Evolutionary conservation across 148 eudicot genomes (phyloP), one percentile per base, ranked within the genome.

Genomic region (Pharnaceum exiguum): DNA sequence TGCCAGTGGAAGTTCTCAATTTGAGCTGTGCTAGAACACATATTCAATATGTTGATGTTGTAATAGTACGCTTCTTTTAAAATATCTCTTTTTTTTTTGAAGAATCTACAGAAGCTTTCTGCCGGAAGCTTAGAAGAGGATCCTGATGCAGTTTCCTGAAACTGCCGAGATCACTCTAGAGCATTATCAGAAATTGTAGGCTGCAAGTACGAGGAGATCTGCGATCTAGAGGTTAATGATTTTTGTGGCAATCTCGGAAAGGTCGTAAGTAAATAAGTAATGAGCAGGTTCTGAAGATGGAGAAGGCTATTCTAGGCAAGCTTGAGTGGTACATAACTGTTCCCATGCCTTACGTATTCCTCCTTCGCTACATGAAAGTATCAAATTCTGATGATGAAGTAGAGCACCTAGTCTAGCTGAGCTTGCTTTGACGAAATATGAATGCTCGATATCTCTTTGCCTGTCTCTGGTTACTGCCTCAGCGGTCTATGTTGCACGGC

Each of bases 401-500:
- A n/a, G 9, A 48, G 83, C 18, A 29, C 36, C 17, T 5, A 26
- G 19, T 36, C 62, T 88, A 25, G 86, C 91, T 5, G 99, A 93
- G 72, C 69, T 93, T 51, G 96, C 83, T 0, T 57, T 88, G 46
- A 79, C 85, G 91, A 71, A 71, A 16, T 93, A 93, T 51, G 70
- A 31, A 9, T 57, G 60, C 28, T 71, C 77, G 10, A 57, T 73
- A 25, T 59, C 71, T 2, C 66, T 63, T 60, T 65, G 71, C 33
- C 84, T 95, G 4, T 93, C 99, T 1, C 79, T 85, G 87, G 63
- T 93, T 56, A 89, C 96, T 46, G 99, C 96, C 59, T 74, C 96
- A 1, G 90, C 99, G 3, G 99, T 93, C 57, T 85, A 79, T 21
- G 89, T 82, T 7, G 95, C 96, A 39, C 75, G 96, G 5, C 69